Evolutionary conservation across 1,139 yeast species (phyloP).

Genomic region (Hyphopichia burtonii): DNA sequence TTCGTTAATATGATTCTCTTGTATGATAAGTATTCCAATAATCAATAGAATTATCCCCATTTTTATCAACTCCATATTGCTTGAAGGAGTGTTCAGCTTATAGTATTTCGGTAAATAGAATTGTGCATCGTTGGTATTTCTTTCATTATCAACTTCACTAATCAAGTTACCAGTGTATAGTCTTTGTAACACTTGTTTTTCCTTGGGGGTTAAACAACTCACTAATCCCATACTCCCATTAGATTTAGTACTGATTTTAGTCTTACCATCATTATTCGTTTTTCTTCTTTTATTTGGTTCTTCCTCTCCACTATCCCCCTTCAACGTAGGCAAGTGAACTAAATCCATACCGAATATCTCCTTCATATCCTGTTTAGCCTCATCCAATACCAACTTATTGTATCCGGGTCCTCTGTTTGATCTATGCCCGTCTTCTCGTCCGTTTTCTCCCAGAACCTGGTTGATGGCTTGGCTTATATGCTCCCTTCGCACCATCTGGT

Average conservation of each 20-base stretch:
- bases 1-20: slow-evolving; percentile 36
- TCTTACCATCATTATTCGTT: slow-evolving; percentile 6
- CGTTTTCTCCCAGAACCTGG: neutral
- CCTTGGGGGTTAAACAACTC: neutral
- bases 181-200: slow-evolving; percentile 11
- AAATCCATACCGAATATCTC: slow-evolving; percentile 32
- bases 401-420: slow-evolving; percentile 1
- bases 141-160: slow-evolving; percentile 10
- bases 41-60: slow-evolving; percentile 28
- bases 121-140: slow-evolving; percentile 12
- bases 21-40: slow-evolving; percentile 27
- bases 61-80: slow-evolving; percentile 29
- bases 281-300: slow-evolving; percentile 6
- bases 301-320: slow-evolving; percentile 6
- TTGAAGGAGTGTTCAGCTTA: slow-evolving; percentile 12
- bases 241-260: neutral
- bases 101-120: slow-evolving; percentile 16
- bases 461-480: slow-evolving; percentile 18
- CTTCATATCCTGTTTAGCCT: slow-evolving; percentile 19
- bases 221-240: slow-evolving; percentile 1
- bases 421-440: slow-evolving; percentile 8
- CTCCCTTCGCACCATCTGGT: slow-evolving; percentile 26
- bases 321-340: slow-evolving; percentile 15
- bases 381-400: slow-evolving; percentile 17
- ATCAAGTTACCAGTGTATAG: slow-evolving; percentile 14